Evolutionary conservation across 495 filamentous ascomycete species (phyloP), one percentile per base, ranked within the genome.

Genomic region (Chaetomidium leptoderma): DNA sequence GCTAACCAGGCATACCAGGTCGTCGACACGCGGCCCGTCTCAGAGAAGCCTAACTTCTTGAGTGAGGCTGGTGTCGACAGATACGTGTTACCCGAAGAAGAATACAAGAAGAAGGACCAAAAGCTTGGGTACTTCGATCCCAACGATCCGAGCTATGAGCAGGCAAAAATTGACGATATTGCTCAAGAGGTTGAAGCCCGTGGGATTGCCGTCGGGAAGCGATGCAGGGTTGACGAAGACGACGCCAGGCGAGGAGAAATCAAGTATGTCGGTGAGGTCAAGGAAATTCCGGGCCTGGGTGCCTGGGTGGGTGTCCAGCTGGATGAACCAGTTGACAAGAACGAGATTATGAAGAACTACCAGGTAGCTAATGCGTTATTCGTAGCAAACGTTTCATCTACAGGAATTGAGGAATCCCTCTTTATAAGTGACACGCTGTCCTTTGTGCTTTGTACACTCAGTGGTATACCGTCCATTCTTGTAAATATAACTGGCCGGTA

Each of bases 111-210:
- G 53, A 89, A 87, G 72, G 79, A 84, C 23, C 85, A 96, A 63
- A 90, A 95, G 64, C 81, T 98, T 23, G 93, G 93, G 36, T 91
- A 93, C 29, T 98, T 98, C 73, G 91, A 97, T 67, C 93, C 93
- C 3, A 80, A 82, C 63, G 89, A 91, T 6, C 84, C 88, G 21
- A 80, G 75, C 56, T 80, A 84, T 19, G 83, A 90, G 63, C 78
- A 84, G 53, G 81, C 86, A 56, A 90, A 89, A 68, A 78, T 88
- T 37, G 75, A 76, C 45, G 85, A 82, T 26, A 79, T 87, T 57
- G 75, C 78, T 53, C 74, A 72, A 35, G 90, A 95, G 66, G 75
- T 95, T 48, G 74, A 77, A 53, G 74, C 78, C 61, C 80, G 85
- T 65, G 81, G 88, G 71, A 87, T 91, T 65, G 74, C 72, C 32